Conservation (phyloP, 257 asterid genomes). For the Avicennia marina region DNA sequence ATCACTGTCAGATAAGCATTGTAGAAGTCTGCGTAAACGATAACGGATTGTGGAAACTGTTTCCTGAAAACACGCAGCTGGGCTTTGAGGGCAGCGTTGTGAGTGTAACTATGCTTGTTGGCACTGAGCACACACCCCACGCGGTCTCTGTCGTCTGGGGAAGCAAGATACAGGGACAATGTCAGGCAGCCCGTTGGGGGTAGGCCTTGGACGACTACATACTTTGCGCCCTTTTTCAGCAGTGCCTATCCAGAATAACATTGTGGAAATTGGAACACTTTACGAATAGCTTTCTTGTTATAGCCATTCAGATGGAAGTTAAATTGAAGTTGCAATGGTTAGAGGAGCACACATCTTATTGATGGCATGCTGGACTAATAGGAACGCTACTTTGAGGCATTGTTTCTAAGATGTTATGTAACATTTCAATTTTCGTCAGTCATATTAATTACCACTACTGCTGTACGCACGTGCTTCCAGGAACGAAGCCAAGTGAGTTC, state of each 20-base stretch:
- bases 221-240: slow-evolving; percentile 62
- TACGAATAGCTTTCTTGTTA: too few species aligned
- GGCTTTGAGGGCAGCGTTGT: slow-evolving; percentile 55
- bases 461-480: too few species aligned
- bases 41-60: slow-evolving; percentile 40
- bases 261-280: too few species aligned
- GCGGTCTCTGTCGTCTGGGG: slow-evolving; percentile 44
- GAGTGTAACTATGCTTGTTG: slow-evolving; percentile 42
- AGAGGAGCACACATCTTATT: too few species aligned
- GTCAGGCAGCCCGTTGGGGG: slow-evolving; percentile 92
- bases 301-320: too few species aligned
- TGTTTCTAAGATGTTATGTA: too few species aligned
- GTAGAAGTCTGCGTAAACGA: slow-evolving; percentile 66
- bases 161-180: slow-evolving; percentile 47
- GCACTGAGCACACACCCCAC: slow-evolving; percentile 48
- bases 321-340: too few species aligned
- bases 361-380: too few species aligned
- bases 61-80: slow-evolving; percentile 32
- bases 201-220: slow-evolving; percentile 73
- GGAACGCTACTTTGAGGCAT: too few species aligned
- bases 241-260: slow-evolving; percentile 31
- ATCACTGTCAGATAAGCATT: slow-evolving; percentile 40
- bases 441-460: too few species aligned
- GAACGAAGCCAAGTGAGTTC: too few species aligned
- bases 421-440: too few species aligned